These are phyloP conservation scores for Choanephora cucurbitarum DNA, from an alignment of 371 early-diverging fungal genomes.

Conservation along the genomic window DNA sequence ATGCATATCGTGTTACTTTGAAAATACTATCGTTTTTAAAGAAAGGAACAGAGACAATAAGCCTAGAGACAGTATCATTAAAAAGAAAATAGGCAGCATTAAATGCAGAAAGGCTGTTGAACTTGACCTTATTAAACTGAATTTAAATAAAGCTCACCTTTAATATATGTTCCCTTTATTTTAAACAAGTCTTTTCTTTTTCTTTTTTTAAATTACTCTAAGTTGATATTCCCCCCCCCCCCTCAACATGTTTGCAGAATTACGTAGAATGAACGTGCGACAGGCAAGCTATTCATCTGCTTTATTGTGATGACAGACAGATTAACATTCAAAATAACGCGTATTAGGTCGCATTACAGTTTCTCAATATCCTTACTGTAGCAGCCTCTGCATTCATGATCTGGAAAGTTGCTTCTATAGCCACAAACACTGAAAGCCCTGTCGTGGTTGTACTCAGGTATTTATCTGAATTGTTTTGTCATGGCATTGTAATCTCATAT, in stretches of 20 bases:
- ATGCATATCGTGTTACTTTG: neutral
- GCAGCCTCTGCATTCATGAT: constrained; percentile 94
- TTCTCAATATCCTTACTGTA: constrained; percentile 83
- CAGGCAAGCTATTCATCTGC: constrained; percentile 32
- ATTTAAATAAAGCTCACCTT: no score
- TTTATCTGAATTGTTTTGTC: neutral
- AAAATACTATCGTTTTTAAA: no score
- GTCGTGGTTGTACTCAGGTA: constrained; percentile 97
- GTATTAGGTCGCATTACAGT: constrained; percentile 60
- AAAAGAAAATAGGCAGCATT: no score
- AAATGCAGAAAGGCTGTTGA: no score
- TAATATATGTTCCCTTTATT: no score
- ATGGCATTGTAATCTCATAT: neutral
- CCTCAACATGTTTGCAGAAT: constrained; percentile 43
- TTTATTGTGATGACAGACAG: no score
- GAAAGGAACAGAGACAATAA: no score
- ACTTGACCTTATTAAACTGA: no score
- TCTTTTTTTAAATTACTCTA: no score
- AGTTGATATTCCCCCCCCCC: no score
- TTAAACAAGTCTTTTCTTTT: no score
- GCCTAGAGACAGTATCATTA: no score
- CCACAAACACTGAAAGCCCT: constrained; percentile 95
- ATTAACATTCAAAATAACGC: neutral
- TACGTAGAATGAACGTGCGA: constrained; percentile 51
- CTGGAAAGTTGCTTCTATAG: constrained; percentile 91